Evolutionary conservation across 1,284 basidiomycete genomes (phyloP), one percentile per base, ranked within the genome.

Genomic region (Tremellales sp.): DNA sequence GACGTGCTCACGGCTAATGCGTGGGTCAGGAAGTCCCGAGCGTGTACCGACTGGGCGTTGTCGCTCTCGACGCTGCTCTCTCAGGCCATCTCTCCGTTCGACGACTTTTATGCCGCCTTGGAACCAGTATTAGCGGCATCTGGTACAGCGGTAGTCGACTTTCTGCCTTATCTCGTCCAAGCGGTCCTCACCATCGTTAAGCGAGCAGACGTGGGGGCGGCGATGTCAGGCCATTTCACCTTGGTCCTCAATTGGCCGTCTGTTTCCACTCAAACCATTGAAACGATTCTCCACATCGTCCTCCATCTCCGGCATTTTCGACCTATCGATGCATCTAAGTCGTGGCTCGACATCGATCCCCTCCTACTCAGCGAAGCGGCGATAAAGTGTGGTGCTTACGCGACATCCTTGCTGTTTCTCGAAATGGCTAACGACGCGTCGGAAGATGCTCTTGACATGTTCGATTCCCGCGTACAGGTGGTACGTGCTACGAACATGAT

Each of bases 381-480:
- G 2, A 81, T 90, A 44, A 70, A 74, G 33, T 90, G 84, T 51
- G 86, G 86, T 1, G 82, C 86, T 4, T 95, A 87, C 66, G 89
- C 90, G 2, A 91, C 91, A 0, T 85, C 88, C 0, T 76, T 97
- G 32, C 77, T 97, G 16, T 97, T 94, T 67, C 75, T 97, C 35
- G 94, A 97, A 61, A 77, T 95, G 14, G 82, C 81, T 0, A 73
- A 76, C 9, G 86, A 89, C 51, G 76, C 81, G 57, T 58, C 53
- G 52, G 51, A 55, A 16, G 24, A 40, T 1, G 34, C 34, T 1
- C 33, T 55, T 5, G 42, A 56, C 5, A 31, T 51, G 9, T 53
- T 55, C 8, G 56, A 65, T 31, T 18, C 47, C 0, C 45, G 54
- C 5, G 53, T 67, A 1, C 67, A 70, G 34, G 58, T 63, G 40